phyloP scores from a whole-genome alignment of 176 grass and related monocot species.

The Carex kokanica region DNA sequence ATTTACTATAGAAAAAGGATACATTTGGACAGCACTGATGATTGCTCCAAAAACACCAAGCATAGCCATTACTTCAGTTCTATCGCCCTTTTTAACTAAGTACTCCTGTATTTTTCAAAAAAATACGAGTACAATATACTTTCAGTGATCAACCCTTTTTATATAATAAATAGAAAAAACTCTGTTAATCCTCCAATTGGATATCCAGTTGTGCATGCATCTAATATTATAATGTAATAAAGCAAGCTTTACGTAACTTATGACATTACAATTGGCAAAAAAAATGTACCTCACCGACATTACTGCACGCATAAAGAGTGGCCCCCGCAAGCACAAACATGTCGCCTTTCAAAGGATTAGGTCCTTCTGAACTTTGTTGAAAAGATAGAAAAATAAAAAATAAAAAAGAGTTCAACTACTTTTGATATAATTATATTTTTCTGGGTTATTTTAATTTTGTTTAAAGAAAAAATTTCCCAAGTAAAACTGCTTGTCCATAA shows the following conservation, averaged over 20 bases:
- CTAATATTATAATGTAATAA: conserved; percentile 20
- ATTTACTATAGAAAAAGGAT: conserved; percentile 43
- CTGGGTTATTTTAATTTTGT: not conserved
- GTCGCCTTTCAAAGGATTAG: conserved; percentile 68
- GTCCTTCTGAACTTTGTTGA: conserved; percentile 48
- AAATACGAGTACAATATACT: not conserved
- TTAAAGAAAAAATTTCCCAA: not conserved
- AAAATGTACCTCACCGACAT: conserved; percentile 64
- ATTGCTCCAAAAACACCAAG: conserved; percentile 77
- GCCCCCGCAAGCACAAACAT: conserved; percentile 64
- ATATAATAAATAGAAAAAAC: conserved; percentile 8
- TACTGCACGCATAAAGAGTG: conserved; percentile 68
- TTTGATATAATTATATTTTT: not conserved
- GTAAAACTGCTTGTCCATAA: not conserved
- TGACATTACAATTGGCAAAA: conserved; percentile 36
- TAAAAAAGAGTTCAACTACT: not conserved
- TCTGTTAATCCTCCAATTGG: not conserved
- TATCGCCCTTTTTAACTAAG: conserved; percentile 64
- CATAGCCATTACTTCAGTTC: conserved; percentile 92
- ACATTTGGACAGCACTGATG: conserved; percentile 87
- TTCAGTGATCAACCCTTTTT: not conserved
- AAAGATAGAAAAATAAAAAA: conserved; percentile 8
- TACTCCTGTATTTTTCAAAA: conserved; percentile 47
- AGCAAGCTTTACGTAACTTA: not conserved
- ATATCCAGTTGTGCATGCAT: not conserved